These are phyloP conservation scores for Penicillium sp. DNA, from an alignment of 2,329 filamentous ascomycete species.

Conservation along the genomic window DNA sequence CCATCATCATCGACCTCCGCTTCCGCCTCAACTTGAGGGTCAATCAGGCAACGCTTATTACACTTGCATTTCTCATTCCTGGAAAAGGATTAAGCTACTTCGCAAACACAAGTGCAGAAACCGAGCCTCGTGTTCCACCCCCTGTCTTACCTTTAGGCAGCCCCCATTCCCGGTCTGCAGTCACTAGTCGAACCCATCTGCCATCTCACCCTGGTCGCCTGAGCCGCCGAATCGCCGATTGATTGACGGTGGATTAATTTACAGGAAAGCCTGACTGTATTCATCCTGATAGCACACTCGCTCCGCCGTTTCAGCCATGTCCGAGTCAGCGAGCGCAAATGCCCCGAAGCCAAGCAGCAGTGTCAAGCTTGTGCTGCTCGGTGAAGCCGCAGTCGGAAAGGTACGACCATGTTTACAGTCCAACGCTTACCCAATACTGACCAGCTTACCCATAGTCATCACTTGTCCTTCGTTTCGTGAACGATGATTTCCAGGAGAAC, in stretches of 20 bases:
- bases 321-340: conserved; percentile 66
- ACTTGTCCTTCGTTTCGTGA: conserved; percentile 95
- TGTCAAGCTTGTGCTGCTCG: conserved; percentile 97
- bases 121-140: conserved; percentile 17
- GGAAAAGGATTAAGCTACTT: conserved; percentile 8
- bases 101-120: conserved; percentile 4
- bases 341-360: conserved; percentile 96
- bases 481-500: conserved; percentile 99
- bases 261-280: conserved; percentile 33
- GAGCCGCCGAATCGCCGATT: conserved; percentile 15
- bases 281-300: conserved; percentile 3
- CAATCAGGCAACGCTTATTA: conserved; percentile 16
- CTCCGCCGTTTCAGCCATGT: conserved; percentile 55
- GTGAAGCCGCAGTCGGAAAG: conserved; percentile 98
- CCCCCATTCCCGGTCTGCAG: conserved; percentile 13
- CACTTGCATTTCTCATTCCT: conserved; percentile 7
- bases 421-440: not conserved
- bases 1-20: conserved; percentile 30
- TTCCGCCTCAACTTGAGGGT: conserved; percentile 10
- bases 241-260: conserved; percentile 24
- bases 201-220: conserved; percentile 27
- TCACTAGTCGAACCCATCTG: conserved; percentile 23
- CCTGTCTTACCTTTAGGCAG: conserved; percentile 23
- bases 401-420: conserved; percentile 52
- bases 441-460: conserved; percentile 69